Evolutionary conservation across 129 eudicot species (phyloP).

Genomic region (Artemisia tridentata): DNA sequence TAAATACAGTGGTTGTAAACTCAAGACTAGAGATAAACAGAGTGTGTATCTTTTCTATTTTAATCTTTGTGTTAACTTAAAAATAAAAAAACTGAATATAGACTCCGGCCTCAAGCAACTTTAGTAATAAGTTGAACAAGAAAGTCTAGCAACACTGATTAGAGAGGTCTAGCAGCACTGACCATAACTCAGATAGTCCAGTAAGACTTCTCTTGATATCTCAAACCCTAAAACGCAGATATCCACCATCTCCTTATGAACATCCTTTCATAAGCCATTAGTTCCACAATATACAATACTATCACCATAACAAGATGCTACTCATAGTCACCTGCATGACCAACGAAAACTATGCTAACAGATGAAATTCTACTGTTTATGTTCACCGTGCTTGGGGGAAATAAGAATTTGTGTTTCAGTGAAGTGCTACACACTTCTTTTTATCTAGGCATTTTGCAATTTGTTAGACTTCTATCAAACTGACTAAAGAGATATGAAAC

Average conservation of each 20-base stretch:
- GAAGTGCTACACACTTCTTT: not conserved
- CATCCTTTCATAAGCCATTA: not conserved
- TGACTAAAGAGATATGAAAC: not conserved
- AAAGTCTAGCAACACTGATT: no score
- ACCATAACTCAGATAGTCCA: no score
- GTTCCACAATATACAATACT: not conserved
- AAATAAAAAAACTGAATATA: not conserved
- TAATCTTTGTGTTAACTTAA: not conserved
- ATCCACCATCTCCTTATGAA: not conserved
- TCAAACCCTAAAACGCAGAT: not conserved
- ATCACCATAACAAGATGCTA: not conserved
- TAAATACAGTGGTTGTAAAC: not conserved
- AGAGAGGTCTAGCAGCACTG: no score
- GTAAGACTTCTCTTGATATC: no score
- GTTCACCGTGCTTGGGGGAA: not conserved
- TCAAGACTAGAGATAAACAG: not conserved
- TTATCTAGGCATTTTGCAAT: not conserved
- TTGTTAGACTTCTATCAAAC: not conserved
- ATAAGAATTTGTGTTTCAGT: not conserved
- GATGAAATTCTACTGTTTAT: not conserved
- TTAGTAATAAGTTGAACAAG: not conserved
- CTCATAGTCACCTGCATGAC: constrained; percentile 5
- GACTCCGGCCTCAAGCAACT: no score
- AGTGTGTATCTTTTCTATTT: not conserved
- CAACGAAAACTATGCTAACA: not conserved